Conservation (phyloP, 768 basidiomycete genomes). For the Panaeolus papilionaceus region DNA sequence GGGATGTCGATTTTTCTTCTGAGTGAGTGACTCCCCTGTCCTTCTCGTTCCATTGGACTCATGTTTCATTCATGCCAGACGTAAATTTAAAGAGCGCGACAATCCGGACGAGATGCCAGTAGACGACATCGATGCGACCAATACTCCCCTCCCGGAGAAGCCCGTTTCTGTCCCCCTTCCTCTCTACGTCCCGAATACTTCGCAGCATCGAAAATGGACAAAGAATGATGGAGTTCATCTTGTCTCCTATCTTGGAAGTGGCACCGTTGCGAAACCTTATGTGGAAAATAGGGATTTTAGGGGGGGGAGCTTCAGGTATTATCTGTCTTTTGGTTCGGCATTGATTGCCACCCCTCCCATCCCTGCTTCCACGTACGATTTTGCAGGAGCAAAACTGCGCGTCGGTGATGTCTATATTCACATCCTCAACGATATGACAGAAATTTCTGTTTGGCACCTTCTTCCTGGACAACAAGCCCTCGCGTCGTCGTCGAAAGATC, state of each 20-base stretch:
- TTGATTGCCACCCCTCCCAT: not conserved
- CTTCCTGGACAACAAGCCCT: not conserved
- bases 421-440: not conserved
- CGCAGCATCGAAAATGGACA: not conserved
- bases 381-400: not conserved
- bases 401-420: not conserved
- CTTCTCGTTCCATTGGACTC: too few species aligned
- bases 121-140: too few species aligned
- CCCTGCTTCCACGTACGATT: not conserved
- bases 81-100: too few species aligned
- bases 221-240: too few species aligned
- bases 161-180: not conserved
- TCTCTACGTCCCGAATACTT: not conserved
- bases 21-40: too few species aligned
- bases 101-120: too few species aligned
- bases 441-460: not conserved
- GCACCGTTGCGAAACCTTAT: not conserved
- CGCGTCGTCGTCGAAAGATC: not conserved
- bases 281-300: not conserved
- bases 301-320: not conserved
- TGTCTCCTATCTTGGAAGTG: not conserved
- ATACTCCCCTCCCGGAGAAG: not conserved
- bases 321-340: not conserved
- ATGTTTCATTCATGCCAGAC: too few species aligned
- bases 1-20: too few species aligned